These are phyloP conservation scores for Epichloe elymi DNA, from an alignment of 2,329 filamentous ascomycete genomes.

Conservation along the genomic window DNA sequence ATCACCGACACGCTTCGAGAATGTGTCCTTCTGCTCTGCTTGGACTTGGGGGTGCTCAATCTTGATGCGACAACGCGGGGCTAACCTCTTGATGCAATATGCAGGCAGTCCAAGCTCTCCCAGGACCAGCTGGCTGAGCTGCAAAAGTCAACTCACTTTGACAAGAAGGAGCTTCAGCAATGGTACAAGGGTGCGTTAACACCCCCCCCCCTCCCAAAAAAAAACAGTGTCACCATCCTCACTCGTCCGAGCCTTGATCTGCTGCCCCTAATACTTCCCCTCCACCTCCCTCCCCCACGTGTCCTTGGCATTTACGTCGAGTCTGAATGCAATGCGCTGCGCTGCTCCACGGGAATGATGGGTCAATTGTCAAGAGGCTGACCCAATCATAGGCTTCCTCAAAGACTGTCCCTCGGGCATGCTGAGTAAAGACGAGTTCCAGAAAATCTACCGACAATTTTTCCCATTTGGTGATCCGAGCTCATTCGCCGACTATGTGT, in stretches of 20 bases:
- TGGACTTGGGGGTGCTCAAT: neutral
- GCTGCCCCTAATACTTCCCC: too few relatives aligned
- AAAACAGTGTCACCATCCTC: neutral
- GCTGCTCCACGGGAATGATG: too few relatives aligned
- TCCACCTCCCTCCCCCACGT: neutral
- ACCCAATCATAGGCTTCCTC: constrained; percentile 62
- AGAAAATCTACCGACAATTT: constrained; percentile 99
- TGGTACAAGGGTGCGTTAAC: constrained; percentile 81
- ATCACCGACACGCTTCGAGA: neutral
- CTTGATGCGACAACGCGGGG: constrained; percentile 4
- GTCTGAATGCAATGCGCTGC: too few relatives aligned
- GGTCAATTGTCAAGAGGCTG: neutral
- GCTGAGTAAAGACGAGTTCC: constrained; percentile 96
- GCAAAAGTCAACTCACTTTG: constrained; percentile 94
- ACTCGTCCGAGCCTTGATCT: neutral
- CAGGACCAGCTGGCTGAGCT: constrained; percentile 91
- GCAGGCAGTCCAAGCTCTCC: constrained; percentile 94
- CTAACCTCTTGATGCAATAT: constrained; percentile 10
- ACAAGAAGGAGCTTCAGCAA: constrained; percentile 99
- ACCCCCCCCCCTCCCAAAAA: too few relatives aligned
- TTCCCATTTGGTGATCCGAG: constrained; percentile 97
- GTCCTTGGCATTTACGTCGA: neutral
- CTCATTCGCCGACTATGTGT: constrained; percentile 96
- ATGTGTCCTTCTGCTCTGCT: too few relatives aligned
- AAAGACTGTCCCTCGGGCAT: constrained; percentile 97